Base-by-base conservation (phyloP, 345 rosid species). In the Populus ilicifolia region DNA sequence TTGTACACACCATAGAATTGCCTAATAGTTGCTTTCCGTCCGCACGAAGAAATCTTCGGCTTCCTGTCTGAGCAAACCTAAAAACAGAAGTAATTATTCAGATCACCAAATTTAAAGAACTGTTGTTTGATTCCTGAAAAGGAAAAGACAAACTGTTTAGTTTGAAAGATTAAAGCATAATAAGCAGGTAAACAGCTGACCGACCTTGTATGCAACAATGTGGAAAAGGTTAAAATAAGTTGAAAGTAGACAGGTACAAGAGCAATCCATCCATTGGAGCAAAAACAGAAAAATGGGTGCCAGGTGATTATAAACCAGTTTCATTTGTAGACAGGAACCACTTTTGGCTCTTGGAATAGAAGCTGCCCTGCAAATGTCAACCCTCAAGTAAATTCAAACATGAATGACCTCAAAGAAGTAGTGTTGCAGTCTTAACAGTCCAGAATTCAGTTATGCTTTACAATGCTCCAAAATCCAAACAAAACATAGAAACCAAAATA, bases 251-350 rank as follows among this genome's bases (percentile, higher is more conserved):
- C 75, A 77, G 29, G 72, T 16, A 59, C 76, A 78, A 0, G 84
- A 82, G 50, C 76, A 74, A 70, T 78, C 84, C 81, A 82, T 69
- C 81, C 81, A 78, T 27, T 78, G 84, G 4, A 78, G 73, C 35
- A 82, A 67, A 59, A 78, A 63, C 79, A 82, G 63, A 59, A 61
- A 74, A 30, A 82, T 18, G 36, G 84, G 81, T 36, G 84, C 79
- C 52, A 70, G 44, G 17, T 70, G 79, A 54, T 82, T 71, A 54
- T 67, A 71, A 70, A 70, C 84, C 66, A 78, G 79, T 74, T 82
- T 82, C 81, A 82, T 78, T 33, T 82, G 84, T 65, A 82, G 73
- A 44, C 75, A 78, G 38, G 79, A 82, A 74, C 79, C 73, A 74
- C 73, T 48, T 38, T 78, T 82, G 33, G 74, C 71, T 71, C 84